Base-by-base conservation (phyloP, 106 monocot species). In the Dioscorea alata region DNA sequence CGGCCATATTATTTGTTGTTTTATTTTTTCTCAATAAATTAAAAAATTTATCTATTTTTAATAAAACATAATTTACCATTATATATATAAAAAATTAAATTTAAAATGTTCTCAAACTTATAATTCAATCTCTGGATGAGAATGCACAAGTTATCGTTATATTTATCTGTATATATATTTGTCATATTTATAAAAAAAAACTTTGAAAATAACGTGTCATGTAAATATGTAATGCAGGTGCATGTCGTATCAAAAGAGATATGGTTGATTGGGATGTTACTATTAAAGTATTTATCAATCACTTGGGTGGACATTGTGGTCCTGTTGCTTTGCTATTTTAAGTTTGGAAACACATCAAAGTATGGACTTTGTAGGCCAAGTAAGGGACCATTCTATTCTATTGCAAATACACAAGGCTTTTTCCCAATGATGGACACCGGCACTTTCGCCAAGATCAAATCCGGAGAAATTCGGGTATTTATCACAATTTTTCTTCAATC, bases 181-280 rank as follows among this genome's bases (percentile, higher is more conserved):
- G n/a, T n/a, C n/a, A n/a, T n/a, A n/a, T n/a, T 42, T 42, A 10
- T 3, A 42, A 8, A 42, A 42, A 42, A 8, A 8, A 42, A 42
- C n/a, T n/a, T n/a, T 42, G 28, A 1, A 28, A 28, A 28, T 10
- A 42, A 42, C 0, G 9, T 42, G 6, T 6, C 42, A 42, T 42
- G 42, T 34, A 7, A 7, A 34, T 34, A 7, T 34, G 34, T 0
- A 42, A 64, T 81, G 73, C 76, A 88, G 88, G 0, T 84, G n/a
- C 84, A 88, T 72, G 6, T 89, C 0, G 79, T 89, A n/a, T 73
- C 72, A 1, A 81, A 54, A 31, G 84, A 79, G 73, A 85, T 85
- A 73, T 76, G 70, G 70, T 12, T 4, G 0, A 33, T 79, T 48
- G 84, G 52, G 0, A 67, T 76, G 59, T 0, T 57, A 6, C 21